Conservation (phyloP, 257 asterid species). For the Lithospermum erythrorhizon region DNA sequence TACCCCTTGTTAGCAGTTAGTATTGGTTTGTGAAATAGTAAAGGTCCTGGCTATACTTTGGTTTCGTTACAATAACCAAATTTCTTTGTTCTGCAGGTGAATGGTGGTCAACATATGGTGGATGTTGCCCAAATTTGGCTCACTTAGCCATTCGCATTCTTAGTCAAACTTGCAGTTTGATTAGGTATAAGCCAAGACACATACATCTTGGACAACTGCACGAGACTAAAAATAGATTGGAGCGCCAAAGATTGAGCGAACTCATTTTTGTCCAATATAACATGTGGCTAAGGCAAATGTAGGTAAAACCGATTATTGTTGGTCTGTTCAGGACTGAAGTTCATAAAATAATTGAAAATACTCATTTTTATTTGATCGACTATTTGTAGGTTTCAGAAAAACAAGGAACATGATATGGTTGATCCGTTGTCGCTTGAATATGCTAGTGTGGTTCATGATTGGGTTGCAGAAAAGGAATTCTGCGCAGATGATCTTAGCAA, state of each 20-base stretch:
- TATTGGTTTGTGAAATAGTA: constrained; percentile 2
- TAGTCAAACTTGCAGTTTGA: constrained; percentile 85
- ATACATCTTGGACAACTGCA: constrained; percentile 48
- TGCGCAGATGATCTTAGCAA: constrained; percentile 35
- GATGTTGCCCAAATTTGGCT: constrained; percentile 84
- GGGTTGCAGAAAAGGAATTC: constrained; percentile 52
- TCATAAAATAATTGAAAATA: constrained; percentile 3
- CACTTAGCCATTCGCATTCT: constrained; percentile 78
- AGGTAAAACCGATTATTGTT: constrained; percentile 16
- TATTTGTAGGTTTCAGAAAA: constrained; percentile 26
- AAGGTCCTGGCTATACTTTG: constrained; percentile 8
- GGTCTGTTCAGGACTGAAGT: background rate
- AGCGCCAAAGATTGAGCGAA: constrained; percentile 73
- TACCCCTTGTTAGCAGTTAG: background rate
- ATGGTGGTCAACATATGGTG: constrained; percentile 95
- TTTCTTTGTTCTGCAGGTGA: constrained; percentile 41
- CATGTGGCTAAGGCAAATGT: constrained; percentile 71
- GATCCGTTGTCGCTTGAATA: constrained; percentile 71
- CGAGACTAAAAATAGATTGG: constrained; percentile 60
- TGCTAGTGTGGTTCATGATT: constrained; percentile 47
- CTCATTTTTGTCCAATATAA: constrained; percentile 67
- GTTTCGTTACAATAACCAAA: constrained; percentile 11
- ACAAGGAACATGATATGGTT: constrained; percentile 29
- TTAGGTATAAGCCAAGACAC: constrained; percentile 37
- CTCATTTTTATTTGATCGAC: constrained; percentile 14